Base-by-base conservation (phyloP, 2,329 filamentous ascomycete species). In the Thielaviopsis musarum region DNA sequence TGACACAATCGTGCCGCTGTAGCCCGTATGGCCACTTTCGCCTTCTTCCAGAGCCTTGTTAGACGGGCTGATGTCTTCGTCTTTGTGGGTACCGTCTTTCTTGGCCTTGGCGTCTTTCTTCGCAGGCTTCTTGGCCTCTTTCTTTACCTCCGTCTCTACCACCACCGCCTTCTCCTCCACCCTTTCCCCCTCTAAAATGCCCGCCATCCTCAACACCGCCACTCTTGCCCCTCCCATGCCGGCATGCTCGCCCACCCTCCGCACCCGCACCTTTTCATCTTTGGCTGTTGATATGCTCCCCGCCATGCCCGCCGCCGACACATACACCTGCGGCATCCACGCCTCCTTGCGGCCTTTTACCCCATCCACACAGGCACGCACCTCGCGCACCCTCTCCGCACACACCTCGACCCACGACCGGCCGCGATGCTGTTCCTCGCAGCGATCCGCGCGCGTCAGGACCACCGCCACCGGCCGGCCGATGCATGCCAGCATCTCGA, bases 381-480 rank as follows among this genome's bases (percentile, higher is more conserved):
- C 61, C 48, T 69, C 66, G 3, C 55, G 51, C 19, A 66, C 66
- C n/a, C 73, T 59, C 30, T 63, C 61, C 3, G 57, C 60, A 0
- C 68, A 69, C 48, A 70, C 63, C 1, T 57, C 51, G 5, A 59
- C 59, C 61, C 70, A 72, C 21, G 52, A 58, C 52, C 34, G 54
- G n/a, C 54, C 52, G 9, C 41, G 34, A 28, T 55, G 52, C 19
- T 54, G 52, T 26, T 65, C 65, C 30, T 66, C 68, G 52, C 64
- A 67, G 63, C 80, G 81, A 64, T 82, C 80, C 15, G 75, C 77
- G 67, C 81, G 81, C 12, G 80, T 82, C 55, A 83, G 66, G 4
- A 81, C 72, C 1, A 81, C 72, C 6, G 74, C 65, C 1, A 77
- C 78, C 57, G 70, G 70, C 30, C 75, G 70, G 10, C 72, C 71